Percentiles rank a stretch among this genome's conserved stretches.
These are phyloP conservation scores for Penicillium hordei DNA, from an alignment of 2,329 filamentous ascomycete species.

Conservation along the genomic window DNA sequence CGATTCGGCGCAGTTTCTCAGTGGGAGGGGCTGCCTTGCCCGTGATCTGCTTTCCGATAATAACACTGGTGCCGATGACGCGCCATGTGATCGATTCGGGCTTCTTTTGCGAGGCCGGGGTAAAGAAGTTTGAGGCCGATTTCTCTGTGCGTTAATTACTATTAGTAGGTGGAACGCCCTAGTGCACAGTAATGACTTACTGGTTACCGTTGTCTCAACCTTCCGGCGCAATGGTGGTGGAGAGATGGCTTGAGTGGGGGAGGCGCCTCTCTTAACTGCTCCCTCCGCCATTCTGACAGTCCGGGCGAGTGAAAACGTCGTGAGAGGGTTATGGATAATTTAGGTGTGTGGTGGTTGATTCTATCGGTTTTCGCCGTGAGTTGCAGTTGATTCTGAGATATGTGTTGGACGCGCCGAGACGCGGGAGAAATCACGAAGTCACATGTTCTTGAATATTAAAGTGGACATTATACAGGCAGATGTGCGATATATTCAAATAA, in stretches of 20 bases:
- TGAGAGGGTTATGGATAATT: background rate
- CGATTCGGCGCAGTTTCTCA: slow-evolving; percentile 36
- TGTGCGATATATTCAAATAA: background rate
- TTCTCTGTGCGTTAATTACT: slow-evolving; percentile 28
- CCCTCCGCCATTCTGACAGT: slow-evolving; percentile 31
- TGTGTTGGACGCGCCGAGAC: slow-evolving; percentile 27
- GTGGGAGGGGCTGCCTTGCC: slow-evolving; percentile 13
- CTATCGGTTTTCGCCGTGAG: background rate
- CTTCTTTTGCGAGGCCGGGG: slow-evolving; percentile 77
- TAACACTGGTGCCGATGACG: slow-evolving; percentile 64
- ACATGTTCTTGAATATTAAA: slow-evolving; percentile 31
- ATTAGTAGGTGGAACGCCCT: background rate
- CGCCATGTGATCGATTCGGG: slow-evolving; percentile 73
- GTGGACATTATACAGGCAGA: background rate
- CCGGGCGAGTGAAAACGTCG: slow-evolving; percentile 15
- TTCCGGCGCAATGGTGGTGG: slow-evolving; percentile 59
- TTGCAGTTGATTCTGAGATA: slow-evolving; percentile 1
- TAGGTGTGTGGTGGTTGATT: background rate
- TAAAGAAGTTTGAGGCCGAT: slow-evolving; percentile 83
- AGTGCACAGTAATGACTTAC: slow-evolving; percentile 35
- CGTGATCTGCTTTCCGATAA: slow-evolving; percentile 71
- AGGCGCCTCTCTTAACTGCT: slow-evolving; percentile 38
- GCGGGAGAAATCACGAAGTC: slow-evolving; percentile 39
- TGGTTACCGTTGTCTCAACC: slow-evolving; percentile 55
- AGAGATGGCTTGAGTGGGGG: slow-evolving; percentile 49